A percentile compares a stretch with the other conserved stretches of the same genome.
phyloP scores from a whole-genome alignment of 768 basidiomycete species.

The Sarcodon aspratus region DNA sequence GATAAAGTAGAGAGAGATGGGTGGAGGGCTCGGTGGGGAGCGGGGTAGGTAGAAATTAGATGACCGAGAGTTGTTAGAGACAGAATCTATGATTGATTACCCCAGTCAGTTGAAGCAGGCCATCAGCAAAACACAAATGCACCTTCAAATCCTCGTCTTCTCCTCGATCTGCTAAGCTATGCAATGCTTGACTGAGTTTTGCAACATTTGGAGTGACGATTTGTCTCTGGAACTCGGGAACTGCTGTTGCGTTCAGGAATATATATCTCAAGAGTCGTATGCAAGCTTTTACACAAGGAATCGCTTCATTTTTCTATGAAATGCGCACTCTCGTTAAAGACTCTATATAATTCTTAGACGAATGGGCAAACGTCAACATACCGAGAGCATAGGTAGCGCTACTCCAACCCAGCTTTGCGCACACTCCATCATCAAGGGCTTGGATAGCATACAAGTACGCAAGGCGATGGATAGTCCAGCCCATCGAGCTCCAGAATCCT shows the following conservation, averaged over 20 bases:
- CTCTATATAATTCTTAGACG: constrained; percentile 12
- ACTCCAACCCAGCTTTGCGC: constrained; percentile 65
- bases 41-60: constrained; percentile 59
- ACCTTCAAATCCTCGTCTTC: constrained; percentile 46
- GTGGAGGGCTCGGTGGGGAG: constrained; percentile 46
- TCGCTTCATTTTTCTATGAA: constrained; percentile 56
- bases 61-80: constrained; percentile 36
- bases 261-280: constrained; percentile 54
- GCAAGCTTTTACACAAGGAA: constrained; percentile 46
- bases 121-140: constrained; percentile 1
- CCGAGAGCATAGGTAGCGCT: constrained; percentile 55
- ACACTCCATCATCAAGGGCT: constrained; percentile 49
- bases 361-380: constrained; percentile 29
- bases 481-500: constrained; percentile 70
- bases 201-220: constrained; percentile 58
- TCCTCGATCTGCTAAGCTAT: constrained; percentile 42
- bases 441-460: constrained; percentile 49
- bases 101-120: background rate
- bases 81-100: constrained; percentile 23
- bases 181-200: constrained; percentile 53
- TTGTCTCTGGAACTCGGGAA: constrained; percentile 78
- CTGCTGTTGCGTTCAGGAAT: constrained; percentile 45
- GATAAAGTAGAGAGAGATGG: constrained; percentile 40
- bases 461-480: constrained; percentile 68
- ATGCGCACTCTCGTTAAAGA: background rate